Conservation (phyloP, 1,284 basidiomycete genomes). For the Malassezia pachydermatis region DNA sequence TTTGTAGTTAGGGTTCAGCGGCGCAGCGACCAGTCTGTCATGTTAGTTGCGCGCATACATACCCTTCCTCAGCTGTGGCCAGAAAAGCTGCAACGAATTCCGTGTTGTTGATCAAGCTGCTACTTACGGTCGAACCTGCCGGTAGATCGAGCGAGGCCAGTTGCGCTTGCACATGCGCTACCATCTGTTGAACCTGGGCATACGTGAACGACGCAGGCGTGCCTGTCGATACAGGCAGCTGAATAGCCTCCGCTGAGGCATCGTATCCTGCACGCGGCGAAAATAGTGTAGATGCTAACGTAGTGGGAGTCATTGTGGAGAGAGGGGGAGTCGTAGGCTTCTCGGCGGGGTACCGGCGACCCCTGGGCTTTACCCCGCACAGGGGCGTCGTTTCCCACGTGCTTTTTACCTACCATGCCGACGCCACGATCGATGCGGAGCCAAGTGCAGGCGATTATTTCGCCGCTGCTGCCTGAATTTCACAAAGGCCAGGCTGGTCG, state of each 20-base stretch:
- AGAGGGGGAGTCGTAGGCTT: neutral
- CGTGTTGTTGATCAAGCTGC: constrained; percentile 47
- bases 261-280: neutral
- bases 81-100: constrained; percentile 50
- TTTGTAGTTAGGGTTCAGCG: constrained; percentile 51
- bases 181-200: constrained; percentile 23
- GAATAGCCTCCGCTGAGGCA: constrained; percentile 2
- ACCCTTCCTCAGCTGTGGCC: constrained; percentile 42
- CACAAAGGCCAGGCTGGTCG: constrained; percentile 97
- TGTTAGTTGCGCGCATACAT: constrained; percentile 8
- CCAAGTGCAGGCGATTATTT: constrained; percentile 63
- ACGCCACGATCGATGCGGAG: constrained; percentile 13
- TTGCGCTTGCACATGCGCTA: constrained; percentile 32
- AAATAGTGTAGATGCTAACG: neutral
- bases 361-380: too few relatives aligned
- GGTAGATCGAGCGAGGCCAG: constrained; percentile 26
- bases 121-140: constrained; percentile 31
- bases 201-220: constrained; percentile 23
- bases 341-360: too few relatives aligned
- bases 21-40: constrained; percentile 49
- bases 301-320: neutral
- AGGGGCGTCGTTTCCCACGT: too few relatives aligned
- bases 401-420: neutral
- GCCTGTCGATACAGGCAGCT: constrained; percentile 8
- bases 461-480: constrained; percentile 68